Evolutionary conservation across 441 rosid genomes (phyloP).

Genomic region (Kokia cookei): DNA sequence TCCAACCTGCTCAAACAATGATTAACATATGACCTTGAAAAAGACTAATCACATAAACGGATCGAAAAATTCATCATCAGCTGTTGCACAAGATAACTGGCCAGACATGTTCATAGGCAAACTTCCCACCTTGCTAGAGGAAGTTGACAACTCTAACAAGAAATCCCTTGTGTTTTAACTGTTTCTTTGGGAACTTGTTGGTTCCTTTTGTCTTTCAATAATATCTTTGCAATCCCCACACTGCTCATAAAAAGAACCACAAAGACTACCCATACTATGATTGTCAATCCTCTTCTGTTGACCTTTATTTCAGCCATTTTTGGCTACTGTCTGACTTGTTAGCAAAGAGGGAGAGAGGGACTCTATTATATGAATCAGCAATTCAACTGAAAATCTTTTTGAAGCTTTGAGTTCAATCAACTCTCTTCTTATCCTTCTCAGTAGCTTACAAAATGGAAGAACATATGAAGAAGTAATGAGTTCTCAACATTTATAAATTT

Average conservation of each 20-base stretch:
- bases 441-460: background rate
- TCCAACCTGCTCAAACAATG: slow-evolving; percentile 26
- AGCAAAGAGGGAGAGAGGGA: background rate
- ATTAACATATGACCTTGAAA: background rate
- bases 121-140: slow-evolving; percentile 47
- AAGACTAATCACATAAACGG: background rate
- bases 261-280: slow-evolving; percentile 18
- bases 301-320: slow-evolving; percentile 22
- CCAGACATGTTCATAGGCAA: slow-evolving; percentile 60
- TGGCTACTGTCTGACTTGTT: background rate
- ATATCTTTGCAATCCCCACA: slow-evolving; percentile 34
- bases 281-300: slow-evolving; percentile 13
- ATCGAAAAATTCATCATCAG: background rate
- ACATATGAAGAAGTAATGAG: background rate
- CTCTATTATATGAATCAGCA: background rate
- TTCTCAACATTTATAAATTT: slow-evolving; percentile 21
- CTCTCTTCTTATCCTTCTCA: background rate
- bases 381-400: background rate
- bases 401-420: background rate
- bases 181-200: background rate
- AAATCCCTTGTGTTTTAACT: slow-evolving; percentile 6
- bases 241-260: slow-evolving; percentile 20
- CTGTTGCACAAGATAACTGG: slow-evolving; percentile 30
- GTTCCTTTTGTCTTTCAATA: slow-evolving; percentile 20
- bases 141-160: slow-evolving; percentile 28